These are phyloP conservation scores for Malassezia slooffiae DNA, from an alignment of 1,284 basidiomycete genomes.

Conservation along the genomic window DNA sequence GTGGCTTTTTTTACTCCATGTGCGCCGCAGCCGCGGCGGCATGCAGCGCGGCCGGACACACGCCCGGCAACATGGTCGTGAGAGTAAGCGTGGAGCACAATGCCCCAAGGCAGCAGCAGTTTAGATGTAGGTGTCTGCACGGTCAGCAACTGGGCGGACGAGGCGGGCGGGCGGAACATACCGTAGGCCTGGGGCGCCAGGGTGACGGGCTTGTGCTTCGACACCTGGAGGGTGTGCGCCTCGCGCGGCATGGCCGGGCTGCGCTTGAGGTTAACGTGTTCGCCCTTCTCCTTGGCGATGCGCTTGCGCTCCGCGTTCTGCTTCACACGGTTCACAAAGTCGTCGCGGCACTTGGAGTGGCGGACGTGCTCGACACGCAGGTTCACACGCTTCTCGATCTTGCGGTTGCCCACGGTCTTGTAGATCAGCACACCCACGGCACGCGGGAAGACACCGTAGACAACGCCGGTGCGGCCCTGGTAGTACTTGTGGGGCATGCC, in stretches of 20 bases:
- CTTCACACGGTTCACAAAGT: slow-evolving; percentile 95
- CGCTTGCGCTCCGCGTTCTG: slow-evolving; percentile 73
- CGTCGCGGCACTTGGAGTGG: slow-evolving; percentile 97
- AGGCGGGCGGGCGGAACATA: too few species aligned
- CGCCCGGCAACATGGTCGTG: too few species aligned
- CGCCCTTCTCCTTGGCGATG: slow-evolving; percentile 57
- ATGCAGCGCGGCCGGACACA: too few species aligned
- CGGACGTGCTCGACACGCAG: slow-evolving; percentile 93
- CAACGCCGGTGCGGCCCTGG: slow-evolving; percentile 79
- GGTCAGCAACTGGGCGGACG: too few species aligned
- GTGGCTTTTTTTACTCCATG: too few species aligned
- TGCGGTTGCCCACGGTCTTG: slow-evolving; percentile 98
- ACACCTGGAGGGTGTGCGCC: slow-evolving; percentile 61
- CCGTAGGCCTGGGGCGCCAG: slow-evolving; percentile 73
- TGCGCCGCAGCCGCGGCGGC: too few species aligned
- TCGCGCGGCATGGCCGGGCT: slow-evolving; percentile 73
- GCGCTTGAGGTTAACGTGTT: slow-evolving; percentile 75
- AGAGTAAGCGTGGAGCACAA: too few species aligned
- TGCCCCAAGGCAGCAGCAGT: too few species aligned
- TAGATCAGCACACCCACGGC: slow-evolving; percentile 87
- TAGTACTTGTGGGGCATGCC: slow-evolving; percentile 92
- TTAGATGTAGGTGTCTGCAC: slow-evolving; percentile 11
- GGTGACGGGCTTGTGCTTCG: slow-evolving; percentile 78
- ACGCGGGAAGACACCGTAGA: slow-evolving; percentile 93
- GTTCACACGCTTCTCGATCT: slow-evolving; percentile 99